phyloP scores from a whole-genome alignment of 2,329 filamentous ascomycete species.

The Exserohilum turcica region DNA sequence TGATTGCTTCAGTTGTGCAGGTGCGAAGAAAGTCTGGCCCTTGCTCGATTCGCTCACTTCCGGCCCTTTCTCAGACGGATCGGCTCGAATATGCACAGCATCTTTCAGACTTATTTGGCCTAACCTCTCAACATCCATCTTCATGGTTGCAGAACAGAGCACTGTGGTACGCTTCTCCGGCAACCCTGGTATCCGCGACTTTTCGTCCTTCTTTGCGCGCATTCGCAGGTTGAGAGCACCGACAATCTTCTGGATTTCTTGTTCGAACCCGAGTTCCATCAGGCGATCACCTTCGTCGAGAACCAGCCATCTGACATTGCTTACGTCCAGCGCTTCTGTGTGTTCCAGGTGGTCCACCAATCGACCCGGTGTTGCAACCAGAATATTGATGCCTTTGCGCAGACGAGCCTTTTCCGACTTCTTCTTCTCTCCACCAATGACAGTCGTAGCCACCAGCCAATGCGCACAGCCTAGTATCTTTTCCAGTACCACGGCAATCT shows the following conservation, averaged over 20 bases:
- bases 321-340: slow-evolving; percentile 85
- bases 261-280: slow-evolving; percentile 97
- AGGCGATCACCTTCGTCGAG: slow-evolving; percentile 96
- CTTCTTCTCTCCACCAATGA: slow-evolving; percentile 73
- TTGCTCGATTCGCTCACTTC: slow-evolving; percentile 51
- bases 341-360: slow-evolving; percentile 91
- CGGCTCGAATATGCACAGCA: slow-evolving; percentile 81
- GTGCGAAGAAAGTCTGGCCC: slow-evolving; percentile 73
- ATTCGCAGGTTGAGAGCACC: slow-evolving; percentile 72
- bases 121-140: slow-evolving; percentile 92
- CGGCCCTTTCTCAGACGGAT: slow-evolving; percentile 59
- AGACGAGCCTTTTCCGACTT: slow-evolving; percentile 90
- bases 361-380: slow-evolving; percentile 92
- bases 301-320: slow-evolving; percentile 89
- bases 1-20: slow-evolving; percentile 90
- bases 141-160: slow-evolving; percentile 95
- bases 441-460: slow-evolving; percentile 91
- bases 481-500: slow-evolving; percentile 87
- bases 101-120: slow-evolving; percentile 96
- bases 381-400: slow-evolving; percentile 91
- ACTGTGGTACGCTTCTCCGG: slow-evolving; percentile 81
- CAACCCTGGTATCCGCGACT: slow-evolving; percentile 66
- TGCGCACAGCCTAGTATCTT: slow-evolving; percentile 85
- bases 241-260: slow-evolving; percentile 88
- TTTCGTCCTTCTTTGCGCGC: slow-evolving; percentile 64